Evolutionary conservation across 2,329 filamentous ascomycete species (phyloP).

Genomic region (Chaetothyriales sp.): DNA sequence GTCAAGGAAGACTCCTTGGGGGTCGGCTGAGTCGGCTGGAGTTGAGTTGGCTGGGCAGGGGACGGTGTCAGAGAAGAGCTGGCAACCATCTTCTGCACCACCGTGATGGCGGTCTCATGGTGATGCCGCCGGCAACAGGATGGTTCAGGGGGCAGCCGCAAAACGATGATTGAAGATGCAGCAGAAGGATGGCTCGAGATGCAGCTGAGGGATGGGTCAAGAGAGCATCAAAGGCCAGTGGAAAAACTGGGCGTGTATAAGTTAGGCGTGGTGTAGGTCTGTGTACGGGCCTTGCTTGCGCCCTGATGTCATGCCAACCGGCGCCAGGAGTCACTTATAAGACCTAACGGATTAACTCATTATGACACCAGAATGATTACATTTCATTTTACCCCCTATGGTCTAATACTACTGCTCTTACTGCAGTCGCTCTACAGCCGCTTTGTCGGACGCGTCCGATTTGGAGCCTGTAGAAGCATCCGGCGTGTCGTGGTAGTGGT

Average conservation of each 20-base stretch:
- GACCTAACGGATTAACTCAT: not conserved
- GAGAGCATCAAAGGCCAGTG: not conserved
- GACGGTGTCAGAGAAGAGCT: not conserved
- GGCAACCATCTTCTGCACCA: constrained; percentile 17
- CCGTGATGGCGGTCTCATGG: constrained; percentile 13
- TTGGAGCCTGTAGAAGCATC: not conserved
- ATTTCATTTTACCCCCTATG: not conserved
- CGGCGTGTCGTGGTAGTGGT: constrained; percentile 18
- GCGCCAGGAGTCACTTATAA: not conserved
- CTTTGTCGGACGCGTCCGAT: not conserved
- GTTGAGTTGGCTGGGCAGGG: constrained; percentile 6
- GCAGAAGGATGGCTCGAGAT: too few species aligned
- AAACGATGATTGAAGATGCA: too few species aligned
- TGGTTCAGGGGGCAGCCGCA: too few species aligned
- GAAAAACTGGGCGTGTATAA: not conserved
- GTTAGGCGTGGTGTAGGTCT: not conserved
- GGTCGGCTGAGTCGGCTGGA: constrained; percentile 14
- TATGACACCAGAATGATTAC: not conserved
- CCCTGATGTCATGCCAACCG: not conserved
- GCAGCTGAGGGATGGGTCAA: not conserved
- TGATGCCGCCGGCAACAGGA: constrained; percentile 6
- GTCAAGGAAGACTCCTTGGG: constrained; percentile 1
- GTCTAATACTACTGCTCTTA: not conserved
- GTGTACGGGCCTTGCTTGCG: not conserved
- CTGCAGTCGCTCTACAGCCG: not conserved